Evolutionary conservation across 139 green algal species (phyloP), one percentile per base, ranked within the genome.

Genomic region (Yamagishiella unicocca): DNA sequence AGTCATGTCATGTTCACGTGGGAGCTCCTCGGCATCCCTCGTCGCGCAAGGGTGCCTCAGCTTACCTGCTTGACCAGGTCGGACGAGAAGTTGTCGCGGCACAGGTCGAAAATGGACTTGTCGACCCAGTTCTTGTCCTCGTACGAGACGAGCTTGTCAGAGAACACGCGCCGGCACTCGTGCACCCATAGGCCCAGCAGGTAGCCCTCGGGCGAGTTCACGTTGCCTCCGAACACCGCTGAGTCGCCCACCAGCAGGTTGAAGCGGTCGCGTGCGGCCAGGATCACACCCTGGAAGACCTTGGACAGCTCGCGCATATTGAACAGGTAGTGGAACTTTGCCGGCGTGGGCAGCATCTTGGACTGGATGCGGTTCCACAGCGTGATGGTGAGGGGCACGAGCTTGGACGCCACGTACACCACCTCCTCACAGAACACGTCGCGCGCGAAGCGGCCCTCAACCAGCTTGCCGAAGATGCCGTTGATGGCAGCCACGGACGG

Each of bases 251-350:
- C 62, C 1, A 43, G 37, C 46, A 71, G 45, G 87, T 88, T 89
- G 85, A 93, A 93, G 87, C 92, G 89, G 88, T 96, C 93, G 33
- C 93, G 91, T 0, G 76, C 77, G 3, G 96, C 96, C 73, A 99
- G 93, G 75, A 99, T 95, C 70, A 99, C 88, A n/a, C 97, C 97
- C 74, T 97, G 91, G 90, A 97, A 96, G 9, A 98, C 96, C 91
- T 97, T 97, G 62, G 94, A 97, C 50, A 99, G 92, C 92, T 99
- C 97, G 27, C 96, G 93, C 94, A 99, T 96, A 92, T 97, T 99
- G 95, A 99, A 99, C 4, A 96, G 89, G 92, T 99, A 99, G 93
- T 99, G 97, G 90, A 99, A 98, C 92, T 98, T 98, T 87, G 96
- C 95, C 14, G 97, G 97, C 45, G 97, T 98, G 58, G 97, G 97